A percentile compares a stretch with the other conserved stretches of the same genome.
Conservation (phyloP, 164 flowering plant genomes). For the Umbilicus rupestris region DNA sequence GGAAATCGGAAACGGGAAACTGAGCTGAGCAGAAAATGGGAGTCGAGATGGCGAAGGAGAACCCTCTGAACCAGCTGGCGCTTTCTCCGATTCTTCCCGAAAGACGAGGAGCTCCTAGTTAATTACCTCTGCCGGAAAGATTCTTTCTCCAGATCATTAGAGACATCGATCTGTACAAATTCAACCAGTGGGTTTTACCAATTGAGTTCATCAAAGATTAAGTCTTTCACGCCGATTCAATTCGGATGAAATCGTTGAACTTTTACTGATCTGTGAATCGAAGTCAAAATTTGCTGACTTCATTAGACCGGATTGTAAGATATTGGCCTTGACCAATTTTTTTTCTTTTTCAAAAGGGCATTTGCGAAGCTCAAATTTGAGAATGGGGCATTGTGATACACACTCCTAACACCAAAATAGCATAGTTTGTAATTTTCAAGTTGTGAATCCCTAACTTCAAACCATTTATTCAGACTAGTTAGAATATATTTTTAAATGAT, state of each 20-base stretch:
- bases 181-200: slow-evolving; percentile 55
- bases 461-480: too few relatives aligned
- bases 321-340: too few relatives aligned
- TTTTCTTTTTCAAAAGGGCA: too few relatives aligned
- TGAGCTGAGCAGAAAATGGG: slow-evolving; percentile 20
- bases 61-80: slow-evolving; percentile 36
- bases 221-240: not conserved
- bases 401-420: too few relatives aligned
- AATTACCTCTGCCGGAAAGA: slow-evolving; percentile 43
- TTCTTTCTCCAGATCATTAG: slow-evolving; percentile 36
- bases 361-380: too few relatives aligned
- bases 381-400: too few relatives aligned
- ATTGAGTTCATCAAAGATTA: slow-evolving; percentile 19
- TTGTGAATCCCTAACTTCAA: too few relatives aligned
- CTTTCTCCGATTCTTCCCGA: slow-evolving; percentile 60
- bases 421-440: too few relatives aligned
- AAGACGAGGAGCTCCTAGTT: slow-evolving; percentile 57
- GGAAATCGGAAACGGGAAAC: not conserved
- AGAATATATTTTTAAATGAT: too few relatives aligned
- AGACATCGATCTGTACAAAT: slow-evolving; percentile 53
- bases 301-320: too few relatives aligned
- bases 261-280: not conserved
- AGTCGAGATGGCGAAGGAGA: slow-evolving; percentile 20
- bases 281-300: too few relatives aligned
- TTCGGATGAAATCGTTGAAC: not conserved